Base-by-base conservation (phyloP, 2,329 filamentous ascomycete species). In the Fusarium pininemorale region DNA sequence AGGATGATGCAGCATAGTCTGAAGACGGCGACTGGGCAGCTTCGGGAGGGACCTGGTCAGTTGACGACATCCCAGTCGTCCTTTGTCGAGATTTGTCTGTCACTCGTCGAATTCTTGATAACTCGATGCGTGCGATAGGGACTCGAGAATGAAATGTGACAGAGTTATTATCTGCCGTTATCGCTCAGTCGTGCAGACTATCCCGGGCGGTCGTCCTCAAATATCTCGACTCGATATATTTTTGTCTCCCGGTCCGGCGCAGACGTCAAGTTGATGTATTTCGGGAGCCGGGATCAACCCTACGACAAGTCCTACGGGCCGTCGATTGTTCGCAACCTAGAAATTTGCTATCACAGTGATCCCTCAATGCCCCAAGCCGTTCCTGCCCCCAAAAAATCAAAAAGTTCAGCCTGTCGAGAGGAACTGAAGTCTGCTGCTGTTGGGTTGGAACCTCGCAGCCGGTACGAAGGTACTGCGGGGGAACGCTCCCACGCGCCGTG, bases 401-500 rank as follows among this genome's bases (percentile, higher is more conserved):
- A 59, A 51, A 38, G 41, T 63, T 45, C 67, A 44, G 62, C 64
- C 48, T 70, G 48, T 59, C 53, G 37, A 44, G 53, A 54, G 50
- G 55, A 55, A 28, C 54, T 59, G 55, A 65, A 66, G 69, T 68
- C 62, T 68, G 74, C 66, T 74, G 71, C 67, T 77, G 58, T 72
- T 72, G 75, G 70, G 58, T 75, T 72, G 75, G 70, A 77, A 70
- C 66, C 70, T 77, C 70, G 74, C 73, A 75, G 77, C 75, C 76
- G 77, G 76, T 81, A 76, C 85, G 81, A 56, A 75, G 85, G 85
- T 86, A 85, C 85, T 88, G 87, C 87, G 87, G 87, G 87, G 87
- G 87, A 87, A 86, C 86, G 82, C 82, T 87, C 86, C 87, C 87
- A 86, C 86, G 85, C 87, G 87, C 86, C 87, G 87, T 85, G 86